These are phyloP conservation scores for Globisporangium takayamanum DNA, from an alignment of 352 stramenopile species.

Conservation along the genomic window DNA sequence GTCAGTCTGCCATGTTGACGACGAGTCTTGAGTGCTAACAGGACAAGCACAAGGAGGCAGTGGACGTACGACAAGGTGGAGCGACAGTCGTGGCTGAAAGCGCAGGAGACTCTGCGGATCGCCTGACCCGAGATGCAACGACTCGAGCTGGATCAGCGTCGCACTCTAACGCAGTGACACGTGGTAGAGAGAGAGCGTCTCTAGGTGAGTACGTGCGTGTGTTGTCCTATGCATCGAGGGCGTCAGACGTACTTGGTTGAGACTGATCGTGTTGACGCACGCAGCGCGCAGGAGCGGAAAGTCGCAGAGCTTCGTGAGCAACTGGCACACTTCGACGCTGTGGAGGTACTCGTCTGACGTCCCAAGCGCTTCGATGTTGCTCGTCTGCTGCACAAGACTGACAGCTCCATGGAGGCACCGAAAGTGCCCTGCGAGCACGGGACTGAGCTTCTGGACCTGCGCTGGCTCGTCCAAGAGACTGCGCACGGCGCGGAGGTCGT, in stretches of 20 bases:
- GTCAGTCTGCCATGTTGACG: too few species aligned
- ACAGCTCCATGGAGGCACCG: slow-evolving; percentile 46
- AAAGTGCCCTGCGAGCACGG: slow-evolving; percentile 46
- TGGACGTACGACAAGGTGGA: slow-evolving; percentile 58
- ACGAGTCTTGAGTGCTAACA: too few species aligned
- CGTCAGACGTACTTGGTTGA: slow-evolving; percentile 54
- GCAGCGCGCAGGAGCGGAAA: slow-evolving; percentile 37
- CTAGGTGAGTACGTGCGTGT: too few species aligned
- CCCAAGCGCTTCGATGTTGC: slow-evolving; percentile 34
- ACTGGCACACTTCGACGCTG: slow-evolving; percentile 45
- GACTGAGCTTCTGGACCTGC: slow-evolving; percentile 32
- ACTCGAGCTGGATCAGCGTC: slow-evolving; percentile 61
- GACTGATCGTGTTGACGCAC: slow-evolving; percentile 51
- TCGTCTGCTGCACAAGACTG: slow-evolving; percentile 31
- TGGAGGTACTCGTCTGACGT: slow-evolving; percentile 65
- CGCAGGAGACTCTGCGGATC: slow-evolving; percentile 42
- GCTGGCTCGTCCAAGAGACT: slow-evolving; percentile 36
- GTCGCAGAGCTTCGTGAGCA: slow-evolving; percentile 52
- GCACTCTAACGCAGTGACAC: slow-evolving; percentile 30
- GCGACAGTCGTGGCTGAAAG: slow-evolving; percentile 63
- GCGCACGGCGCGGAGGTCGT: slow-evolving; percentile 45
- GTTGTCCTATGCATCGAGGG: too few species aligned
- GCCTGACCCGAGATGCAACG: slow-evolving; percentile 37
- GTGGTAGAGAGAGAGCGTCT: neutral
- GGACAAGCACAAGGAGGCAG: neutral